Evolutionary conservation across 2,329 filamentous ascomycete genomes (phyloP).

Genomic region (Chaetomiaceae sp.): DNA sequence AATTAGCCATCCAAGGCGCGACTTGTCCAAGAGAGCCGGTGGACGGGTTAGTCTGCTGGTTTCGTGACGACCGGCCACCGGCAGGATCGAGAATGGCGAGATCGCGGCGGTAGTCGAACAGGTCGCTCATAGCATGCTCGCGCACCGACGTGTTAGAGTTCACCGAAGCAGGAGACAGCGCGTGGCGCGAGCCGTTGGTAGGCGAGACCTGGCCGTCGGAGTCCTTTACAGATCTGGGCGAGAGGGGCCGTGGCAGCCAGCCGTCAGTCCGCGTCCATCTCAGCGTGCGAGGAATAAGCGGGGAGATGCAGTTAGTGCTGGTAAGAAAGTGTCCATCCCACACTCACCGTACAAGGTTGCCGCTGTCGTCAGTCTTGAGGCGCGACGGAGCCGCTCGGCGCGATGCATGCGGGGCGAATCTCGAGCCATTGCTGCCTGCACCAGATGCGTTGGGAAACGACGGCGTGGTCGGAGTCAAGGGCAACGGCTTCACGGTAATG

Average conservation of each 20-base stretch:
- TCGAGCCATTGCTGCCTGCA: conserved; percentile 22
- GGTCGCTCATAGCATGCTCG: conserved; percentile 54
- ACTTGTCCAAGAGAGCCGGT: conserved; percentile 48
- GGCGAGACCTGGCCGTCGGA: conserved; percentile 42
- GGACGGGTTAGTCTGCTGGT: conserved; percentile 54
- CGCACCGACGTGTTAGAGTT: conserved; percentile 43
- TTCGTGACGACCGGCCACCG: conserved; percentile 46
- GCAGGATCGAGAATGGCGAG: conserved; percentile 61
- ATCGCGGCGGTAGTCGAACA: conserved; percentile 66
- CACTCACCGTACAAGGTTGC: conserved; percentile 36
- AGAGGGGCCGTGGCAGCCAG: conserved; percentile 18
- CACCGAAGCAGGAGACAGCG: conserved; percentile 38
- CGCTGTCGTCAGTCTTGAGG: conserved; percentile 51
- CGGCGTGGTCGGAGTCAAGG: conserved; percentile 22
- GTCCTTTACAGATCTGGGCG: conserved; percentile 32
- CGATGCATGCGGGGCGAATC: conserved; percentile 21
- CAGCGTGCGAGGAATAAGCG: too few species aligned
- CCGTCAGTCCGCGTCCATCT: conserved; percentile 27
- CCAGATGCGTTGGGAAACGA: conserved; percentile 17
- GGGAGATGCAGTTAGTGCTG: neutral
- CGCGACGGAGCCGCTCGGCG: conserved; percentile 39
- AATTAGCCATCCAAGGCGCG: conserved; percentile 52
- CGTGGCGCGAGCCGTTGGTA: conserved; percentile 39
- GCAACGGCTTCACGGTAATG: conserved; percentile 53
- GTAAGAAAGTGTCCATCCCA: neutral